These are phyloP conservation scores for Pilaira anomala DNA, from an alignment of 192 early-diverging fungal species.

Conservation along the genomic window DNA sequence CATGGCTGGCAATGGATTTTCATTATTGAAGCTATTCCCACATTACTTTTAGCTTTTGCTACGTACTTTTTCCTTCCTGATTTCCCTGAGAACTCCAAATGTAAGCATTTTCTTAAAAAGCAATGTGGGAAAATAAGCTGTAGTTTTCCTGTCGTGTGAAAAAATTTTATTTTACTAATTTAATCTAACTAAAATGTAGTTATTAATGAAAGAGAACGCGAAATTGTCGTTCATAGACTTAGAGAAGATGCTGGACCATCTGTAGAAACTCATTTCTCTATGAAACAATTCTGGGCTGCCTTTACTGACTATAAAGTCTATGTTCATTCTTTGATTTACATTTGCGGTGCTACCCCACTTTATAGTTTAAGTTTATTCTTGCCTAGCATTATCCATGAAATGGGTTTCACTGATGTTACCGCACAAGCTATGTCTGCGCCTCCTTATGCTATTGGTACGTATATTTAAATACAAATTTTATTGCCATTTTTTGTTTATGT, in stretches of 20 bases:
- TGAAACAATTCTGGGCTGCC: conserved; percentile 46
- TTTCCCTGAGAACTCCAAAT: conserved; percentile 46
- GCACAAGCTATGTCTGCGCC: conserved; percentile 52
- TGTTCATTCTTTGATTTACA: conserved; percentile 55
- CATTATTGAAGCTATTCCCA: conserved; percentile 67
- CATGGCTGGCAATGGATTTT: conserved; percentile 76
- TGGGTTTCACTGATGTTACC: conserved; percentile 53
- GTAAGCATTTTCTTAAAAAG: conserved; percentile 10
- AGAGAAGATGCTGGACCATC: conserved; percentile 47
- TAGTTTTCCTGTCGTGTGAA: no score
- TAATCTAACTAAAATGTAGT: conserved; percentile 6
- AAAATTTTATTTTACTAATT: background rate
- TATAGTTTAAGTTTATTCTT: conserved; percentile 67
- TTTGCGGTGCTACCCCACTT: conserved; percentile 60
- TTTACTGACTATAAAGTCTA: conserved; percentile 47
- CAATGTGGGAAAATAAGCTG: no score
- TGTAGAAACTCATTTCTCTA: conserved; percentile 45
- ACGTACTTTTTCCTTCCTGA: conserved; percentile 50
- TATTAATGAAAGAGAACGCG: conserved; percentile 43
- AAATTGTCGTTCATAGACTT: conserved; percentile 42
- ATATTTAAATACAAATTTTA: background rate
- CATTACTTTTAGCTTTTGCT: conserved; percentile 50
- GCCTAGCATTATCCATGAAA: conserved; percentile 65
- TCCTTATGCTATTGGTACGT: conserved; percentile 47
- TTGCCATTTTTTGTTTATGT: background rate